Evolutionary conservation across 2,329 filamentous ascomycete genomes (phyloP), one percentile per base, ranked within the genome.

Genomic region (Ophiostoma novo-ulmi): DNA sequence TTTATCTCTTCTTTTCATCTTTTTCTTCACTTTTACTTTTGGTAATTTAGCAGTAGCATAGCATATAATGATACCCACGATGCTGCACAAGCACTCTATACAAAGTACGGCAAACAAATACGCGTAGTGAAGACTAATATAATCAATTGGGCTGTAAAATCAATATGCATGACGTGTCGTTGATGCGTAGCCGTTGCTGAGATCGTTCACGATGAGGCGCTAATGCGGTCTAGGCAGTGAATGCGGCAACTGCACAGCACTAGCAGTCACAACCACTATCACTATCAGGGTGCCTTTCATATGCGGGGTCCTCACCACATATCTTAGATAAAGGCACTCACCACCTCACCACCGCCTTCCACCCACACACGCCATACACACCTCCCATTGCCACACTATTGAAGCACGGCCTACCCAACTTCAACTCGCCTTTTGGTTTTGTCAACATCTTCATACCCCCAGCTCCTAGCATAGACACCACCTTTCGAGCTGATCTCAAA

Each of bases 11-110:
- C 55, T 61, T 61, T 6, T 22, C 26, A 2, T 52, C 1, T 20
- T 63, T 17, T 35, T 36, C 10, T 14, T 35, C 26, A 17, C 8
- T 26, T 35, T 61, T 61, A 26, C 22, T 64, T 13, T 5, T 14
- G 31, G 31, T 31, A 31, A 31, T 11, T 36, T 26, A 35, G 48
- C 35, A 26, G 26, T 44, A 48, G 39, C 41, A 67, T 67, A 67
- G 65, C 65, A 67, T 65, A 65, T 20, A 66, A 67, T 67, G 65
- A 67, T 67, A 67, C 65, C 65, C 65, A 67, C 38, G 36, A 65
- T 65, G 36, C 63, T 39, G 22, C 13, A 58, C 39, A 13, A 58
- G 22, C 8, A 58, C 5, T 58, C n/a, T 26, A 14, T 10, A 58
- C 8, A 58, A 58, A 13, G 1, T 1, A 58, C 10, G 22, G 52